A percentile compares a stretch with the other conserved stretches of the same genome.
These are phyloP conservation scores for Globisporangium apiculatum DNA, from an alignment of 352 stramenopile species.

Conservation along the genomic window DNA sequence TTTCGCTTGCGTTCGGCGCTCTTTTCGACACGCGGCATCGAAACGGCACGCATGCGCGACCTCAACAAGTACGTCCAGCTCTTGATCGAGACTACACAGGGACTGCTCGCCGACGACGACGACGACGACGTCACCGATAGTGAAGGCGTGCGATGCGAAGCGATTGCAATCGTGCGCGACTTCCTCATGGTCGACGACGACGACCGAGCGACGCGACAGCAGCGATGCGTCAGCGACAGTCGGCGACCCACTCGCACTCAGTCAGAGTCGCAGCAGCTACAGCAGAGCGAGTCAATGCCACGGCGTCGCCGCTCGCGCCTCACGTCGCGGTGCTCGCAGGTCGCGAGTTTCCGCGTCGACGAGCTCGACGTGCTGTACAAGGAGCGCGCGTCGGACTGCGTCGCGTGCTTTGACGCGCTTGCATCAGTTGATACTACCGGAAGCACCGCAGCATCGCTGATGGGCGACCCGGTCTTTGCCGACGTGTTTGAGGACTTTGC, in stretches of 20 bases:
- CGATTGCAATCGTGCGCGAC: conserved; percentile 45
- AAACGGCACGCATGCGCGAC: conserved; percentile 44
- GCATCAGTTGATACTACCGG: neutral
- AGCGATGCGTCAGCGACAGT: neutral
- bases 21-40: conserved; percentile 47
- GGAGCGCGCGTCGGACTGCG: conserved; percentile 16
- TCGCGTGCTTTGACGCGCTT: neutral
- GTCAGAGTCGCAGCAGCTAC: neutral
- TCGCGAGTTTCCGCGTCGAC: conserved; percentile 49
- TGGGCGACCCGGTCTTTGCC: conserved; percentile 32
- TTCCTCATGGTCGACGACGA: conserved; percentile 62
- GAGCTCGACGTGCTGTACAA: conserved; percentile 48
- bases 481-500: conserved; percentile 53
- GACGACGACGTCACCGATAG: conserved; percentile 27
- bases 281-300: neutral
- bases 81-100: conserved; percentile 59
- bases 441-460: conserved; percentile 9
- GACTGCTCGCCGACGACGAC: conserved; percentile 47
- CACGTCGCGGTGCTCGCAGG: conserved; percentile 21
- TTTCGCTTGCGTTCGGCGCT: conserved; percentile 42
- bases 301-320: conserved; percentile 19
- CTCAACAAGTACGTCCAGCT: conserved; percentile 62
- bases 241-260: no score
- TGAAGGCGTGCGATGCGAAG: conserved; percentile 22
- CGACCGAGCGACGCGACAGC: conserved; percentile 1